A percentile compares a stretch with the other conserved stretches of the same genome.
Evolutionary conservation across 2,329 filamentous ascomycete genomes (phyloP).

Genomic region (Trichoderma asperellum): DNA sequence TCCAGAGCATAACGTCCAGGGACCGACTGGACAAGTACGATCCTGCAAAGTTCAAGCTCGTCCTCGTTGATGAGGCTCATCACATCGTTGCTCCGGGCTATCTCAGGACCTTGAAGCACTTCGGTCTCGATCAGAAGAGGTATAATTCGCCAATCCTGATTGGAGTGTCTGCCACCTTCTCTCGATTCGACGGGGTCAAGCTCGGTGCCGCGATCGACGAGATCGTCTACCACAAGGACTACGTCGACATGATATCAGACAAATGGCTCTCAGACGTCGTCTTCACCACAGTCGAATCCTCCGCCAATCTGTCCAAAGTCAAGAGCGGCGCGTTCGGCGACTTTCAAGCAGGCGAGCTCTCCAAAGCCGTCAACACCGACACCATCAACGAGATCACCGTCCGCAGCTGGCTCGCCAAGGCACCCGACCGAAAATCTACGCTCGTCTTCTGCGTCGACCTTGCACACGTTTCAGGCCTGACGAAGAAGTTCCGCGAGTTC

Average conservation of each 20-base stretch:
- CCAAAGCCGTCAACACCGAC: conserved; percentile 78
- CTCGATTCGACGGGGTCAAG: conserved; percentile 79
- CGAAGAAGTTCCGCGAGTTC: conserved; percentile 72
- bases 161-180: conserved; percentile 83
- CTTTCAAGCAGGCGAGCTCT: conserved; percentile 78
- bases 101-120: conserved; percentile 74
- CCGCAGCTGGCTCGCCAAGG: conserved; percentile 81
- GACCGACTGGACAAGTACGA: conserved; percentile 83
- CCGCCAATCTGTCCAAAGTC: conserved; percentile 76
- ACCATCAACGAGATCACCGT: conserved; percentile 83
- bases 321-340: conserved; percentile 67
- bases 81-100: conserved; percentile 90
- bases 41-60: conserved; percentile 77
- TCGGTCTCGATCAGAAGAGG: conserved; percentile 63
- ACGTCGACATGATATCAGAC: conserved; percentile 72
- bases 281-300: conserved; percentile 89
- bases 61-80: conserved; percentile 95
- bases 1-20: conserved; percentile 79
- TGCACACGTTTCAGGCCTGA: conserved; percentile 76
- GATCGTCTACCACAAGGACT: conserved; percentile 89
- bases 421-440: conserved; percentile 75
- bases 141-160: conserved; percentile 66
- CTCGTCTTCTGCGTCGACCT: conserved; percentile 94
- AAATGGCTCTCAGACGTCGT: conserved; percentile 91
- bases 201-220: conserved; percentile 87